phyloP scores from a whole-genome alignment of 345 rosid genomes.

The Hibiscus syriacus region DNA sequence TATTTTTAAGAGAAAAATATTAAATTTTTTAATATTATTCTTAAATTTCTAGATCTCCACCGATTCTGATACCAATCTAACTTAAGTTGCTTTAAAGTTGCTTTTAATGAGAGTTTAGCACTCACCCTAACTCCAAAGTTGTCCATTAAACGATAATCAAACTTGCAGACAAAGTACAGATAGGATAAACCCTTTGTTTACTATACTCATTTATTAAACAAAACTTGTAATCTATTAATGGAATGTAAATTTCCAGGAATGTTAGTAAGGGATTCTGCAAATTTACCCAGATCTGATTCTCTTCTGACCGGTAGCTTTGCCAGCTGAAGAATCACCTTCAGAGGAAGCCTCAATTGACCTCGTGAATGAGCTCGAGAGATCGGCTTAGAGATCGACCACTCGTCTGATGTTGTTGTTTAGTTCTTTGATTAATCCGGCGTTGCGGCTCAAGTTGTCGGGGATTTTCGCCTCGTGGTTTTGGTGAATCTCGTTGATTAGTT shows the following conservation, averaged over 20 bases:
- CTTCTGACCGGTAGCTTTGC: slow-evolving; percentile 62
- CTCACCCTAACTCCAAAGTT: too few relatives aligned
- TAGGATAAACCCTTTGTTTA: not conserved
- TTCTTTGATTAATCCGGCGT: slow-evolving; percentile 79
- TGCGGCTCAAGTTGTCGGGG: slow-evolving; percentile 63
- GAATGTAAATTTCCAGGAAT: not conserved
- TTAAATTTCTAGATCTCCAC: too few relatives aligned
- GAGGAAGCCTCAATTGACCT: slow-evolving; percentile 63
- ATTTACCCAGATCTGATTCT: slow-evolving; percentile 58
- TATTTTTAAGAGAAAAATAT: too few relatives aligned
- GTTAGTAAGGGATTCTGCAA: slow-evolving; percentile 12
- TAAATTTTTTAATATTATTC: too few relatives aligned
- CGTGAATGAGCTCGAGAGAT: slow-evolving; percentile 61
- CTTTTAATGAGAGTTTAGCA: slow-evolving; percentile 15
- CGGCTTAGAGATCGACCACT: slow-evolving; percentile 77
- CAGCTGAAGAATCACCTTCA: slow-evolving; percentile 71
- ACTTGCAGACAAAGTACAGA: slow-evolving; percentile 18
- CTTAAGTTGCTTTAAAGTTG: slow-evolving; percentile 13
- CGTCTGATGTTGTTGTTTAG: slow-evolving; percentile 83
- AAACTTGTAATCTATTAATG: too few relatives aligned
- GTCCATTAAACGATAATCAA: slow-evolving; percentile 17
- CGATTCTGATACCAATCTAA: not conserved
- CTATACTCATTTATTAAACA: not conserved
- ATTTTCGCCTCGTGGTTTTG: slow-evolving; percentile 78
- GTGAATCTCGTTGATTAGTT: slow-evolving; percentile 76